Evolutionary conservation across 805 yeast genomes (phyloP), one percentile per base, ranked within the genome.

Genomic region (Yamadazyma sp.): DNA sequence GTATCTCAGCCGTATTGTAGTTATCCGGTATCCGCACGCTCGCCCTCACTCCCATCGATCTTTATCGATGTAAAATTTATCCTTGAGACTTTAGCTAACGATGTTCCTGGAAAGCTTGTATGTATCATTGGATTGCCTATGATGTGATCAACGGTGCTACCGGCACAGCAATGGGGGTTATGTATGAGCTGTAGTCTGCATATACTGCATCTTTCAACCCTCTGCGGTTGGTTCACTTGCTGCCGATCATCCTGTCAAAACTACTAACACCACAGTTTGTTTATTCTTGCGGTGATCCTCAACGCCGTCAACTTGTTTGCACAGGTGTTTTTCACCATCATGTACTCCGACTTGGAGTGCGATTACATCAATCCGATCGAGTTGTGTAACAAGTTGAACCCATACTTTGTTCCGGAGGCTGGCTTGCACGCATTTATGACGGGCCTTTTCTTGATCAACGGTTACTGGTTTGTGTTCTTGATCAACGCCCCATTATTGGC

Each of bases 331-430:
- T 90, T 90, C 76, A 88, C 96, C 34, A 89, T 90, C 65, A 81
- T 89, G 83, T 91, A 85, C 71, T 85, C 95, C 48, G 98, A 90
- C 66, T 75, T 90, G 62, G 98, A 87, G 65, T 82, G 90, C 57
- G 99, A 93, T 64, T 93, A 91, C 73, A 90, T 91, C 69, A 93
- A 91, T 64, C 98, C 98, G 40, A 88, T 91, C 60, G 98, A 91
- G 67, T 75, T 93, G 53, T 93, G 99, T 70, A 87, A 87, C 69
- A 83, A 86, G 56, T 78, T 93, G 59, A 93, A 93, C 73, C 81
- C 84, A 52, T 81, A 86, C 67, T 81, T 91, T 52, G 71, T 84
- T 27, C 97, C 97, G 33, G 98, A 93, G 66, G 96, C 95, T 18
- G 81, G 73, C 3, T 65, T 86, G 41, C 97, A 91, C 54, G 93